Evolutionary conservation across 2,329 filamentous ascomycete species (phyloP).

Genomic region (Fusarium sp.): DNA sequence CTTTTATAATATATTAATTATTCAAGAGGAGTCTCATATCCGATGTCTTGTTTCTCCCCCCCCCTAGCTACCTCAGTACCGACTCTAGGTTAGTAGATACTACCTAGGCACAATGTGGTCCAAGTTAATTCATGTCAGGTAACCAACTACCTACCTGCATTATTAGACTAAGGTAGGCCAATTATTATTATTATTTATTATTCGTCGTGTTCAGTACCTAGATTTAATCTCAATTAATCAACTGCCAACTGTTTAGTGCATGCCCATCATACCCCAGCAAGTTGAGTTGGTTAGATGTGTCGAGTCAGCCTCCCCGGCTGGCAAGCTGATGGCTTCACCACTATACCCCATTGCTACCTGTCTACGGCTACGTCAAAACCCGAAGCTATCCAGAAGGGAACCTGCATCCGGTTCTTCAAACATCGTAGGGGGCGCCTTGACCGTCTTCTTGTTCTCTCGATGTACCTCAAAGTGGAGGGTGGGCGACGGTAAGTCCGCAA

Average conservation of each 20-base stretch:
- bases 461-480: constrained; percentile 57
- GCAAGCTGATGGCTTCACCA: not conserved
- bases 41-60: no score
- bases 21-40: no score
- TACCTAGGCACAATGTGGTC: not conserved
- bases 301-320: not conserved
- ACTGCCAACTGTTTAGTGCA: not conserved
- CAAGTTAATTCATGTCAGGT: not conserved
- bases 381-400: constrained; percentile 91
- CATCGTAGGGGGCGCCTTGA: constrained; percentile 74
- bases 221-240: not conserved
- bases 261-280: not conserved
- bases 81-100: no score
- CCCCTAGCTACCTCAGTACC: no score
- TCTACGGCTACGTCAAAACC: constrained; percentile 68
- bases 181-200: not conserved
- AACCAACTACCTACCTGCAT: not conserved
- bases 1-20: no score
- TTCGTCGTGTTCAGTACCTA: not conserved
- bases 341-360: not conserved
- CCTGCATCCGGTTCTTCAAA: constrained; percentile 94
- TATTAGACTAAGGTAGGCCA: not conserved
- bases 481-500: constrained; percentile 74
- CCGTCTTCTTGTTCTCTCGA: constrained; percentile 52
- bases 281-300: not conserved